Percentiles rank a stretch among this genome's conserved stretches.
Conservation (phyloP, 164 flowering plant species). For the Vitis rotundifolia region DNA sequence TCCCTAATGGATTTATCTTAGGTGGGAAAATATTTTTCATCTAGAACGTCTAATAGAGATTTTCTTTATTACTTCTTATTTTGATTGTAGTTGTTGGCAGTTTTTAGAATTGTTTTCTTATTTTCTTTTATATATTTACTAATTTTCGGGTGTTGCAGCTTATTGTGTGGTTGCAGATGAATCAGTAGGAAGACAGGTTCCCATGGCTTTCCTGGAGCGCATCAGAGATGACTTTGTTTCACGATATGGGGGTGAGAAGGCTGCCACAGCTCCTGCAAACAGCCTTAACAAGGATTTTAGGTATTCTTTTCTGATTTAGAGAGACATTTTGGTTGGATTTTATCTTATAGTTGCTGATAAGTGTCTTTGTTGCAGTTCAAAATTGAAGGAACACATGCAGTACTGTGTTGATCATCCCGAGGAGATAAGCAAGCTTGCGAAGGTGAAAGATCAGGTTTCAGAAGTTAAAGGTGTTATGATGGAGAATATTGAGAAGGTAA, state of each 20-base stretch:
- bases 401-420: conserved; percentile 46
- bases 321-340: neutral
- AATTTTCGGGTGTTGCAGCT: conserved; percentile 22
- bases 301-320: conserved; percentile 15
- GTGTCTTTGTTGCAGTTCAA: conserved; percentile 21
- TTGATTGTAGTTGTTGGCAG: too few species aligned
- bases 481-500: conserved; percentile 50
- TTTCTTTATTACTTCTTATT: neutral
- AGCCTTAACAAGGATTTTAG: conserved; percentile 44
- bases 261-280: conserved; percentile 38
- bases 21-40: neutral
- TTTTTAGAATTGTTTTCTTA: neutral
- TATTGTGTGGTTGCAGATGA: conserved; percentile 38
- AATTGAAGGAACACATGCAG: conserved; percentile 45
- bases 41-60: neutral
- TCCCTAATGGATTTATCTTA: neutral
- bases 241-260: conserved; percentile 40
- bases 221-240: conserved; percentile 36
- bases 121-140: neutral
- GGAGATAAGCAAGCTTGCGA: conserved; percentile 44
- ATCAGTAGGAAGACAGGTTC: conserved; percentile 33
- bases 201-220: conserved; percentile 39
- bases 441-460: conserved; percentile 46
- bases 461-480: conserved; percentile 52
- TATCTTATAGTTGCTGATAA: neutral